A percentile compares a stretch with the other conserved stretches of the same genome.
phyloP scores from a whole-genome alignment of 148 eudicot genomes.

The Salicornia ramosissima region DNA sequence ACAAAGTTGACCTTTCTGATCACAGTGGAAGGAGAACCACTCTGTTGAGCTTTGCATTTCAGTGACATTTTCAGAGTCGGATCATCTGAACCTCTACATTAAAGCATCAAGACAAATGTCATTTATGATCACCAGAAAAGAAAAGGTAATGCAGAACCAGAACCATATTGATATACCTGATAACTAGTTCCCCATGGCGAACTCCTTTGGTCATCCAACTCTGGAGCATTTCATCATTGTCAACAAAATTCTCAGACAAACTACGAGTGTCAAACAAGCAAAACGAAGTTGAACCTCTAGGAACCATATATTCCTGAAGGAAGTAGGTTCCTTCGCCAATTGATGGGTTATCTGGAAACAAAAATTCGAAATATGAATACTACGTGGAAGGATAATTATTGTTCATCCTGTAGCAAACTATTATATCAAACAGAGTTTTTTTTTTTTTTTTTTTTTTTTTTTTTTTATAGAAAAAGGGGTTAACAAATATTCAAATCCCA shows the following conservation, averaged over 20 bases:
- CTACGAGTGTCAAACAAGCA: conserved; percentile 86
- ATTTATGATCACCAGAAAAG: neutral
- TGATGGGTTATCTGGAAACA: conserved; percentile 40
- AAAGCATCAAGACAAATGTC: conserved; percentile 8
- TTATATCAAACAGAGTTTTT: neutral
- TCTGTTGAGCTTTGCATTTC: conserved; percentile 45
- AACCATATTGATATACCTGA: conserved; percentile 38
- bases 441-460: too few relatives aligned
- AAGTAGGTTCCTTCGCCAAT: conserved; percentile 64
- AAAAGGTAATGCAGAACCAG: conserved; percentile 1
- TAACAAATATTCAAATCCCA: neutral
- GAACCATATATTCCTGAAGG: conserved; percentile 69
- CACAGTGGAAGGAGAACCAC: conserved; percentile 25
- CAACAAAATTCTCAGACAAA: conserved; percentile 43
- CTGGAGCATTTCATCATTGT: conserved; percentile 46
- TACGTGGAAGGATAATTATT: neutral
- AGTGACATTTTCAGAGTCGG: conserved; percentile 33
- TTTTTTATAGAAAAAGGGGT: neutral
- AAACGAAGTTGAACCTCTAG: conserved; percentile 50
- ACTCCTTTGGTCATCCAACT: conserved; percentile 80
- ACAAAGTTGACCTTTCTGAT: conserved; percentile 66
- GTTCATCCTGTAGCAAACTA: neutral
- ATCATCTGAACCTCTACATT: conserved; percentile 52
- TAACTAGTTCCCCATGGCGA: conserved; percentile 59
- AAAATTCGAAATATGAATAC: neutral